phyloP scores from a whole-genome alignment of 2,329 filamentous ascomycete genomes.

The Emydomyces testavorans region DNA sequence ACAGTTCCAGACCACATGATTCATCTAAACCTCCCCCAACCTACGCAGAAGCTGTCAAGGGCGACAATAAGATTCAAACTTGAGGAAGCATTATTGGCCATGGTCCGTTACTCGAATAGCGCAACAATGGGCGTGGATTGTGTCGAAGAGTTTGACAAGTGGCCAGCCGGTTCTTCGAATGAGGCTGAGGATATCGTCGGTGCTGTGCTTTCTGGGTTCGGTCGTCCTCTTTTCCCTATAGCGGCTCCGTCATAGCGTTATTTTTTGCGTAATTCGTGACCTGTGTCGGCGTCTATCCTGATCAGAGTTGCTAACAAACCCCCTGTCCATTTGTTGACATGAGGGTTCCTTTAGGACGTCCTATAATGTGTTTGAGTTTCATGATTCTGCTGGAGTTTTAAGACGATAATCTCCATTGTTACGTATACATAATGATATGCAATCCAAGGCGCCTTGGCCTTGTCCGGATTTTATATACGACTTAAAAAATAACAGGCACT shows the following conservation, averaged over 20 bases:
- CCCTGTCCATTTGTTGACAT: neutral
- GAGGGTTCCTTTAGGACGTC: neutral
- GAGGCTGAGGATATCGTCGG: no score
- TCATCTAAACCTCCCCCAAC: conserved; percentile 54
- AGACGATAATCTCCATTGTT: neutral
- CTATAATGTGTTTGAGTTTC: neutral
- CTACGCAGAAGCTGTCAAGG: conserved; percentile 80
- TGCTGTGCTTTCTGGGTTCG: neutral
- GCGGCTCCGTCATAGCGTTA: neutral
- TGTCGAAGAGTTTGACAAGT: no score
- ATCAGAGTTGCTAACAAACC: neutral
- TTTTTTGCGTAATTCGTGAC: neutral
- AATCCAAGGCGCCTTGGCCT: neutral
- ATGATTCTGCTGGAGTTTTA: neutral
- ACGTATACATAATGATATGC: conserved; percentile 6
- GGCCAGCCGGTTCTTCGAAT: no score
- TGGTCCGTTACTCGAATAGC: neutral
- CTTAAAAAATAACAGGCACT: neutral
- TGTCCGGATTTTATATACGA: neutral
- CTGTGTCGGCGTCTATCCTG: neutral
- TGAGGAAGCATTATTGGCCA: neutral
- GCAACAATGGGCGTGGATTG: neutral
- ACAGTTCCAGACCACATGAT: conserved; percentile 28
- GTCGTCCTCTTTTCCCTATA: neutral
- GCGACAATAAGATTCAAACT: conserved; percentile 84